Base-by-base conservation (phyloP, 2,329 filamentous ascomycete species). In the Diaporthe citriasiana region DNA sequence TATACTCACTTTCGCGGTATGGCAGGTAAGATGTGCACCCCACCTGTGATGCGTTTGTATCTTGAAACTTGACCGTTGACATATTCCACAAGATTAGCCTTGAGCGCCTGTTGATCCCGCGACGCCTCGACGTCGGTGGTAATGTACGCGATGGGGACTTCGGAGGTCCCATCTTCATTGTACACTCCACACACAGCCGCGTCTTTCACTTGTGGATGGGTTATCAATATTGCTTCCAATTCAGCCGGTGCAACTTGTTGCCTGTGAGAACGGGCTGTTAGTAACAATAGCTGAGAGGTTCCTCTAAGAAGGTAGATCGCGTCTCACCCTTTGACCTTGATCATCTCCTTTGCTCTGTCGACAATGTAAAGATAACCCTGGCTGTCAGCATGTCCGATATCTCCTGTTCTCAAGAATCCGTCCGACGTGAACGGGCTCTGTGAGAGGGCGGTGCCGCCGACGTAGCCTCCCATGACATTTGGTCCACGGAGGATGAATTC, bases 241-340 rank as follows among this genome's bases (percentile, higher is more conserved):
- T 74, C 70, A 22, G 73, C 73, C 7, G 73, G 73, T 5, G 73
- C 73, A 17, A 72, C 73, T 50, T 74, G 73, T 27, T 74, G 70
- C 4, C 73, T 72, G 35, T 3, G 33, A 33, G 10, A 6, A 53
- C 7, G 27, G 9, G 25, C 8, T 35, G 45, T 71, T 51, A 71
- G 69, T n/a, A n/a, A n/a, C n/a, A n/a, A n/a, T n/a, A n/a, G n/a
- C n/a, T n/a, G n/a, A n/a, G n/a, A n/a, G n/a, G n/a, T n/a, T n/a
- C n/a, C n/a, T n/a, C n/a, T n/a, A n/a, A n/a, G n/a, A n/a, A n/a
- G n/a, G n/a, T n/a, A n/a, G n/a, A n/a, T n/a, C n/a, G n/a, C n/a
- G n/a, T 17, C 45, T 33, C 30, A 74, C 73, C 73, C 73, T 40
- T 74, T 74, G 22, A 74, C 73, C 27, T 74, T 74, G 60, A 74